A percentile compares a stretch with the other conserved stretches of the same genome.
Conservation (phyloP, 31 red algal genomes). For the Endocladia muricata region DNA sequence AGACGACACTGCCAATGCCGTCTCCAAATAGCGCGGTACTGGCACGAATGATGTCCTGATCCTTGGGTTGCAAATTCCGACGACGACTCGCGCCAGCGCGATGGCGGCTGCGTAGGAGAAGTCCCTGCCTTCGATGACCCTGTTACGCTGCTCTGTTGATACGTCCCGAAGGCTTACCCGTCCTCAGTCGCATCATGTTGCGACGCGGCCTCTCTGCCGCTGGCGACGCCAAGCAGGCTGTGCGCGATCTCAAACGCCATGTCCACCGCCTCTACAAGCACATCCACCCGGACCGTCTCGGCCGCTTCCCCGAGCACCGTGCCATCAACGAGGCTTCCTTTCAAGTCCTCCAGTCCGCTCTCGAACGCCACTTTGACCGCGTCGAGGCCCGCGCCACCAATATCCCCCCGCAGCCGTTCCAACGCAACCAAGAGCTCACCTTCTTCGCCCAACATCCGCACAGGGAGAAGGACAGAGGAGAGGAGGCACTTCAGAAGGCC, state of each 20-base stretch:
- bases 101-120: background rate
- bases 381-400: background rate
- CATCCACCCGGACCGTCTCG: conserved; percentile 52
- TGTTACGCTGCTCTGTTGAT: background rate
- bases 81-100: background rate
- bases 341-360: conserved; percentile 31
- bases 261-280: conserved; percentile 49
- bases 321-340: conserved; percentile 47
- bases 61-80: background rate
- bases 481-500: conserved; percentile 3
- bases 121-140: background rate
- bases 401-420: background rate
- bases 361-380: conserved; percentile 39
- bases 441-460: conserved; percentile 8
- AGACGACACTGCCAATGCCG: conserved; percentile 40
- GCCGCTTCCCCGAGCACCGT: conserved; percentile 23
- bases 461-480: background rate
- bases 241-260: conserved; percentile 35
- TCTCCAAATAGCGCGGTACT: background rate
- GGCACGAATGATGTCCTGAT: background rate
- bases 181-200: background rate
- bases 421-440: conserved; percentile 4
- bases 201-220: background rate
- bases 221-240: background rate
- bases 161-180: background rate